phyloP scores from a whole-genome alignment of 139 green algal species.

The Chlorella vulgaris region DNA sequence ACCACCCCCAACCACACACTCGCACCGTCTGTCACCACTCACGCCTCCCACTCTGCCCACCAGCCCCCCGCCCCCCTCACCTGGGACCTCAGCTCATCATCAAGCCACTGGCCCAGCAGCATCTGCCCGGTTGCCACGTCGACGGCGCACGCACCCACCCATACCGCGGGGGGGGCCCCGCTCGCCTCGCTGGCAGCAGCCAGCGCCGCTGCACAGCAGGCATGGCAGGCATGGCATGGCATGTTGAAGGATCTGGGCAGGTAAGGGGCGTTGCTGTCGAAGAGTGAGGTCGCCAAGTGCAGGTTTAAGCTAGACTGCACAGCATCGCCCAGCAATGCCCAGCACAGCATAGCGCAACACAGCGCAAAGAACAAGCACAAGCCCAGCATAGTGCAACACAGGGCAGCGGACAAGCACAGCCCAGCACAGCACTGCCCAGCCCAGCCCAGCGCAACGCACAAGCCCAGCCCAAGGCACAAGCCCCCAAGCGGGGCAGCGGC shows the following conservation, averaged over 20 bases:
- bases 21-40: background rate
- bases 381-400: too few relatives aligned
- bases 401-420: too few relatives aligned
- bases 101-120: conserved; percentile 69
- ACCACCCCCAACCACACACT: too few relatives aligned
- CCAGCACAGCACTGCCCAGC: background rate
- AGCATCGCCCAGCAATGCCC: too few relatives aligned
- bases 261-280: background rate
- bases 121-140: conserved; percentile 78
- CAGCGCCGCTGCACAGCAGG: background rate
- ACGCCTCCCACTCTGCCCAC: background rate
- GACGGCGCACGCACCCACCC: conserved; percentile 74
- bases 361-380: too few relatives aligned
- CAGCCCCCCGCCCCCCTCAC: conserved; percentile 53
- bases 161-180: background rate
- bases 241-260: background rate
- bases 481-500: too few relatives aligned
- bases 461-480: too few relatives aligned
- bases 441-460: too few relatives aligned
- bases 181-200: conserved; percentile 11
- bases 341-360: too few relatives aligned
- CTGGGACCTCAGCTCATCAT: conserved; percentile 75
- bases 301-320: too few relatives aligned
- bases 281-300: too few relatives aligned
- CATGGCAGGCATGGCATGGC: background rate